Base-by-base conservation (phyloP, 2,329 filamentous ascomycete species). In the Cladobotryum mycophilum region DNA sequence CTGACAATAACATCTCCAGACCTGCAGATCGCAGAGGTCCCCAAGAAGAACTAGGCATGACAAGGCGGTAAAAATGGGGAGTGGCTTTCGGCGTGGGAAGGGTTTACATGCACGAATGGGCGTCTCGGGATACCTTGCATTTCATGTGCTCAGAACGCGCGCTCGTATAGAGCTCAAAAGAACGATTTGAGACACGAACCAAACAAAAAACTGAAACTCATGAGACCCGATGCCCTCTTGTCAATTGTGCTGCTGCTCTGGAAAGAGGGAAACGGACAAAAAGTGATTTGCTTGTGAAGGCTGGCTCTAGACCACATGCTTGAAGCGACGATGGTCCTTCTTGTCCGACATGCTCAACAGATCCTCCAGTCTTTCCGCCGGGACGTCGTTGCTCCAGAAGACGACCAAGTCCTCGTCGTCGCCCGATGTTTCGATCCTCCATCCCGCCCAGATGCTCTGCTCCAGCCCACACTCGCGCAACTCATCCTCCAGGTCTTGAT, bases 121-220 rank as follows among this genome's bases (percentile, higher is more conserved):
- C 76, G 76, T 79, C 74, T 74, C 70, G 72, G 74, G 72, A 75
- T 74, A 75, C 70, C 71, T 75, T 74, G 70, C 72, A 73, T 75
- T 75, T 75, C 64, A 66, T 67, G 67, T 69, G 65, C 63, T 69
- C 64, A 65, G 64, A 64, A 65, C 59, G 61, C 61, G 61, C 64
- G 60, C 64, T 68, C 66, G 63, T 57, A 68, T 69, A 69, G 63
- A 63, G 60, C 60, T 61, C 56, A 65, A 65, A 60, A 64, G 61
- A 65, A 53, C 63, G 59, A 66, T 62, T 66, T 62, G 63, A 68
- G 58, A 64, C 61, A 63, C 60, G 47, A 51, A 35, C 25, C 33
- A 46, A 35, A 43, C 44, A 25, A 38, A 45, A 42, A 15, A 40
- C 40, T 20, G 17, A 44, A 33, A 20, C 17, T 17, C 18, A 42